Percentiles rank a stretch among this genome's conserved stretches.
phyloP scores from a whole-genome alignment of 352 stramenopile genomes.

The Phytophthora foliorum region DNA sequence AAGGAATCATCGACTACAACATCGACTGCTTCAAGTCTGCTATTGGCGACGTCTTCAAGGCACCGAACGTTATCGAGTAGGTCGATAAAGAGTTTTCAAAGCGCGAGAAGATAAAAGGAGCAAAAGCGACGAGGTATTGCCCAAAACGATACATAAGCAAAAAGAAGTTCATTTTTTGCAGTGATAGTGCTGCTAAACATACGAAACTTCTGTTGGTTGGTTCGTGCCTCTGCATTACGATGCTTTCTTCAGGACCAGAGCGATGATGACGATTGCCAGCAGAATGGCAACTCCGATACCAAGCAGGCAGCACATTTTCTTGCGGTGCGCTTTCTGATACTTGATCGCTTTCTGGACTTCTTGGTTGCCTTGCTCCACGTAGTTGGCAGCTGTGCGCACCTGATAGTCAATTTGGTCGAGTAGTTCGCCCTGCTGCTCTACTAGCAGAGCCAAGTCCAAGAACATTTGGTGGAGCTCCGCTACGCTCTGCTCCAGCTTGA shows the following conservation, averaged over 20 bases:
- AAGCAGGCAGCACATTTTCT: constrained; percentile 96
- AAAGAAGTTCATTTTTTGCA: constrained; percentile 13
- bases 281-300: constrained; percentile 83
- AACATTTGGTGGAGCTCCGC: constrained; percentile 99
- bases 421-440: constrained; percentile 98
- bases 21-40: constrained; percentile 98
- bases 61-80: constrained; percentile 64
- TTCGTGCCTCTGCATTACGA: constrained; percentile 20
- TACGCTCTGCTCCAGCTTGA: constrained; percentile 96
- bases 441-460: constrained; percentile 97
- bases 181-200: constrained; percentile 22
- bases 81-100: background rate
- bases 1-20: constrained; percentile 99
- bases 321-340: constrained; percentile 96
- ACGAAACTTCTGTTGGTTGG: constrained; percentile 3
- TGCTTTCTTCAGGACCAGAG: constrained; percentile 66
- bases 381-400: constrained; percentile 93
- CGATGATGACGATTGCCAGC: constrained; percentile 81
- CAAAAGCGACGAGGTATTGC: background rate
- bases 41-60: constrained; percentile 91
- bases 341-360: constrained; percentile 96
- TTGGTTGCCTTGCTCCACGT: constrained; percentile 97
- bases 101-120: background rate
- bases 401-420: constrained; percentile 99
- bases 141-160: constrained; percentile 7